A percentile compares a stretch with the other conserved stretches of the same genome.
Conservation (phyloP, 495 filamentous ascomycete genomes). For the Aspergillus wentii region DNA sequence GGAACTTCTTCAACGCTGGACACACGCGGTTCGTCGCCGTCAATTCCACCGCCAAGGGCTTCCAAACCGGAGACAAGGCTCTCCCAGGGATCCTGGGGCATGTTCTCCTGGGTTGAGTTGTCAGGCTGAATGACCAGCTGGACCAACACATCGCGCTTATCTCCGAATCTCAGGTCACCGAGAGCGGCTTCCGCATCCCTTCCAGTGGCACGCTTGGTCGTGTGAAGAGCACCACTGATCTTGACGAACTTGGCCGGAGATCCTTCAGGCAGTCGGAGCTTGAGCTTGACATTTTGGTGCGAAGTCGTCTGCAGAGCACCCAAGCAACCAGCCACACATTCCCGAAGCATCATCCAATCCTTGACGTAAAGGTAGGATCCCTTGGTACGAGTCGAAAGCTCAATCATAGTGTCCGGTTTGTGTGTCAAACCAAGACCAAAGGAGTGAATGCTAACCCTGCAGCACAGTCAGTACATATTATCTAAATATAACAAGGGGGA, state of each 20-base stretch:
- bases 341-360: conserved; percentile 99
- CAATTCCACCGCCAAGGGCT: conserved; percentile 85
- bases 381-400: conserved; percentile 91
- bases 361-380: conserved; percentile 98
- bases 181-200: conserved; percentile 90
- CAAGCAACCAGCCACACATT: conserved; percentile 92
- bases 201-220: conserved; percentile 96
- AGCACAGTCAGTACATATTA: conserved; percentile 20
- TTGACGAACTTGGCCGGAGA: conserved; percentile 98
- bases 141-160: conserved; percentile 95
- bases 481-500: background rate
- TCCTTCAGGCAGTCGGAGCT: conserved; percentile 89
- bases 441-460: conserved; percentile 88
- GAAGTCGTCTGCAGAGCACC: conserved; percentile 92
- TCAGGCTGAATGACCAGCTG: conserved; percentile 93
- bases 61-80: conserved; percentile 93
- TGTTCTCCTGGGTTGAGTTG: conserved; percentile 74
- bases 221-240: conserved; percentile 94
- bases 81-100: conserved; percentile 95
- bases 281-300: conserved; percentile 98
- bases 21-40: conserved; percentile 79
- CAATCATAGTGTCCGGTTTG: conserved; percentile 98
- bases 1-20: conserved; percentile 92
- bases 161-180: conserved; percentile 91
- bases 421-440: conserved; percentile 95